Evolutionary conservation across 345 rosid species (phyloP), one percentile per base, ranked within the genome.

Genomic region (Salix suchowensis): DNA sequence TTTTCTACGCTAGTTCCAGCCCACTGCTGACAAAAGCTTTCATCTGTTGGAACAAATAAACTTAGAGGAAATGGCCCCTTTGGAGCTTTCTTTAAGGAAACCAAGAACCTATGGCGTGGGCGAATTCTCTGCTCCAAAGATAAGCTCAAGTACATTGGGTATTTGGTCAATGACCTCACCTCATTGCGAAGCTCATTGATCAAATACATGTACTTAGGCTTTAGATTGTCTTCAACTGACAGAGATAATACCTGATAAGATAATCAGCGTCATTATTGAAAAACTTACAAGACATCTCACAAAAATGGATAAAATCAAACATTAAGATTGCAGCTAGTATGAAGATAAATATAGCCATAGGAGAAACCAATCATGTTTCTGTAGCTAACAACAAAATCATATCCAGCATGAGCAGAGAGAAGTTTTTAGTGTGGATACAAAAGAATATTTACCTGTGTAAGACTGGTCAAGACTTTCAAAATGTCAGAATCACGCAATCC

Each of bases 21-120:
- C 97, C 97, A 90, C 80, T 88, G 91, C 86, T 87, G 89, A 76
- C 97, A 92, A 73, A 92, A 91, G 88, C 79, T 68, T 85, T 91
- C 99, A 82, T 93, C 97, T 64, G 90, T 89, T 70, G 93, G 93
- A 75, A 93, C 91, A 36, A 96, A 85, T 44, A 89, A 96, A 79
- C 96, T 82, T 37, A 96, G 88, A 75, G 99, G 99, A 83, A 96
- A 96, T 23, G 99, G 98, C 58, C 98, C 98, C 80, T 91, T 89
- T 23, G 94, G 91, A 71, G 92, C 98, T 85, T 93, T 95, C 85
- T 95, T 91, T 72, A 95, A 84, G 81, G 93, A 71, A 82, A 95
- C 93, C 87, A 93, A 85, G 91, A 91, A 95, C 65, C 83, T 91
- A 55, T 95, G 98, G 18, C 96, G 96, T 16, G 97, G 99, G 24